Base-by-base conservation (phyloP, 1,284 basidiomycete species). In the Ceratobasidium theobromae region DNA sequence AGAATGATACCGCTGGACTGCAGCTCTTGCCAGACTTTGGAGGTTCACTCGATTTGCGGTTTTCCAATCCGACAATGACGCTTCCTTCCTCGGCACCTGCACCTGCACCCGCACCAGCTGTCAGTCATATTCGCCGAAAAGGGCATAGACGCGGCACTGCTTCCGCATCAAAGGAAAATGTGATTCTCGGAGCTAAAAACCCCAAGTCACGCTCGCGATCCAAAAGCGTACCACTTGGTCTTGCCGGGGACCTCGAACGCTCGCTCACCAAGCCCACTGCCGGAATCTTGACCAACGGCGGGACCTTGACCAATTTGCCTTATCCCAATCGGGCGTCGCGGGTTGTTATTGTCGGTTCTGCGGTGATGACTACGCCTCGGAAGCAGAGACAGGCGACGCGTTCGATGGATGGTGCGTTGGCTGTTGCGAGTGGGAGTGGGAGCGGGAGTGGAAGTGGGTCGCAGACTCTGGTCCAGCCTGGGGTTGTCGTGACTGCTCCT, bases 401-500 rank as follows among this genome's bases (percentile, higher is more conserved):
- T 23, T 49, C 57, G 43, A 49, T 49, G 45, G 45, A 43, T 30
- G 18, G 27, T 28, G 23, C 48, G 23, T n/a, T 9, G 23, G 2
- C 8, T 38, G 35, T 14, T 48, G 48, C 35, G 46, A 11, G 21
- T 62, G 33, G 23, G 21, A 33, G 32, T n/a, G n/a, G n/a, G n/a
- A n/a, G n/a, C n/a, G n/a, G n/a, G n/a, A n/a, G n/a, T n/a, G n/a
- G n/a, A n/a, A n/a, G n/a, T n/a, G n/a, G n/a, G n/a, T n/a, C n/a
- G n/a, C n/a, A 55, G 8, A 18, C 33, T 43, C n/a, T 45, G 45
- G 11, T 16, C 23, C 43, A 62, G 12, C 58, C 58, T 18, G 58
- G 52, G 18, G 60, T 62, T 14, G 41, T 57, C 18, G 35, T 54
- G 27, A 57, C 67, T 60, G 64, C 67, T 2, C 48, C 67, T 21